Evolutionary conservation across 306 rosid species (phyloP).

Genomic region (Dryas drummondii): DNA sequence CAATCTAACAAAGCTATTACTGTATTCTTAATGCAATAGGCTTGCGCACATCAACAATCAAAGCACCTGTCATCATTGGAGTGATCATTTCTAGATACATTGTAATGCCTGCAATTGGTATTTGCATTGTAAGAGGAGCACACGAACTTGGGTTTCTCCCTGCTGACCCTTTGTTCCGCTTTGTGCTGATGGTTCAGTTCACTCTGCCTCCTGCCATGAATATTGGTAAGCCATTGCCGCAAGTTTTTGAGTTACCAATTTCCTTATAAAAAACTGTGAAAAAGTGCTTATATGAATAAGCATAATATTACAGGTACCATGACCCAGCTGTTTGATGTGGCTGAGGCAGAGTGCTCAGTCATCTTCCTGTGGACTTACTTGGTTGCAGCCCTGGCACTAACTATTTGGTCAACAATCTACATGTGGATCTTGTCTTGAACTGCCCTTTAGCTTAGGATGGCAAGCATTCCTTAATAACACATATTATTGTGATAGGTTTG

Average conservation of each 20-base stretch:
- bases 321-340: constrained; percentile 82
- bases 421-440: constrained; percentile 57
- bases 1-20: not conserved
- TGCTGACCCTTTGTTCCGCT: constrained; percentile 62
- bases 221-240: constrained; percentile 48
- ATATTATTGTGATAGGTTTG: not conserved
- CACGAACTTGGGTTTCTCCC: constrained; percentile 57
- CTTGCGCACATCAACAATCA: constrained; percentile 54
- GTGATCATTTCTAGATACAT: constrained; percentile 42
- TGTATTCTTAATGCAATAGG: constrained; percentile 35
- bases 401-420: constrained; percentile 77
- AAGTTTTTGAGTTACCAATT: no score
- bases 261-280: no score
- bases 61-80: constrained; percentile 35
- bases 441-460: not conserved
- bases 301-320: constrained; percentile 57
- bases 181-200: constrained; percentile 70
- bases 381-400: constrained; percentile 65
- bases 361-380: constrained; percentile 74
- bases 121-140: constrained; percentile 58
- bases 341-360: constrained; percentile 87
- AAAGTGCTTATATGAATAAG: not conserved
- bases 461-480: not conserved
- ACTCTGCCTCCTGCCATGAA: constrained; percentile 93
- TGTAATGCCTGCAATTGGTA: constrained; percentile 60